Evolutionary conservation across 257 asterid genomes (phyloP).

Genomic region (Primulina tabacum): DNA sequence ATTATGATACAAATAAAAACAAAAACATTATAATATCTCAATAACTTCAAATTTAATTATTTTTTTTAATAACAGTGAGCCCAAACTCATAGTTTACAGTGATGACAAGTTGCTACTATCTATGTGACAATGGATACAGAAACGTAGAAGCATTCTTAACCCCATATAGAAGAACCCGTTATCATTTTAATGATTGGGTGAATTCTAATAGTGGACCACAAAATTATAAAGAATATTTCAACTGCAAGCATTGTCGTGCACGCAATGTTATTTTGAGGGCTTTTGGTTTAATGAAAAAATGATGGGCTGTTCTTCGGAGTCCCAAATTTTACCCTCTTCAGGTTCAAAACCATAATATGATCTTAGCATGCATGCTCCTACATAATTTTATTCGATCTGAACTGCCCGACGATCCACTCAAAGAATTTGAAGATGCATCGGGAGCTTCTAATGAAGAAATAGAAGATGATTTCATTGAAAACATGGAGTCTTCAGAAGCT

Average conservation of each 20-base stretch:
- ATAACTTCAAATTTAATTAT: no score
- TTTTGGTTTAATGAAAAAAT: neutral
- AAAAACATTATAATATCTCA: no score
- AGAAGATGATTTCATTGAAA: no score
- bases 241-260: neutral
- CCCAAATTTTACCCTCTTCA: neutral
- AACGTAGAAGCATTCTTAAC: neutral
- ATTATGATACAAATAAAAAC: no score
- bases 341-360: slow-evolving; percentile 2
- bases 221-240: neutral
- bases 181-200: slow-evolving; percentile 5
- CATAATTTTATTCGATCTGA: no score
- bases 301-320: neutral
- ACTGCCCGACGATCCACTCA: no score
- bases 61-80: no score
- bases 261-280: neutral
- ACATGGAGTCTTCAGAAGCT: no score
- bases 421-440: no score
- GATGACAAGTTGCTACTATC: neutral
- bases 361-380: neutral
- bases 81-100: no score
- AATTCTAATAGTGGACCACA: neutral
- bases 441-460: no score
- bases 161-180: neutral
- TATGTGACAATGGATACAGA: slow-evolving; percentile 9